Percentiles rank a stretch among this genome's conserved stretches.
Conservation (phyloP, 2,329 filamentous ascomycete genomes). For the Ascochyta viciae-villosae region DNA sequence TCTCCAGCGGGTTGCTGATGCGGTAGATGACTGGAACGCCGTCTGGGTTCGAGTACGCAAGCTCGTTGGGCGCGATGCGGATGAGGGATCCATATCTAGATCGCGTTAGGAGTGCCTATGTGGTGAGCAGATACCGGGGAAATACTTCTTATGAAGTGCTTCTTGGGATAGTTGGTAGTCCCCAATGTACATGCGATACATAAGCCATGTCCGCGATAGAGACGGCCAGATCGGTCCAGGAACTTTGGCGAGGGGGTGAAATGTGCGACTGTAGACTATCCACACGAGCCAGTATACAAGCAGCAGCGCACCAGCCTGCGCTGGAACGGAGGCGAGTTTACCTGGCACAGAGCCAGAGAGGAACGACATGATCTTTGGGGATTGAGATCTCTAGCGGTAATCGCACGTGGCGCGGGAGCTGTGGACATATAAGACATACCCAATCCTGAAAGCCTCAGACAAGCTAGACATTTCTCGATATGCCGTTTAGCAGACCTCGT, state of each 20-base stretch:
- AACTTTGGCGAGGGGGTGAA: constrained; percentile 30
- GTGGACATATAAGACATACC: not conserved
- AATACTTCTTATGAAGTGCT: constrained; percentile 21
- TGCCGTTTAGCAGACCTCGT: not conserved
- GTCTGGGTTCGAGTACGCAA: constrained; percentile 22
- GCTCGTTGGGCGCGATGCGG: constrained; percentile 56
- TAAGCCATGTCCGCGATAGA: constrained; percentile 35
- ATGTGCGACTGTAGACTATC: constrained; percentile 23
- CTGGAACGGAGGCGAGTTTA: not conserved
- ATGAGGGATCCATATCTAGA: constrained; percentile 46
- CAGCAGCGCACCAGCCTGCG: not conserved
- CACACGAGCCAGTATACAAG: constrained; percentile 19
- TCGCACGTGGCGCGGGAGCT: no score
- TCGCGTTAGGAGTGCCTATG: not conserved
- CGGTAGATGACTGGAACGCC: constrained; percentile 31
- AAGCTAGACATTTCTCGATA: not conserved
- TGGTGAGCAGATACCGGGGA: not conserved
- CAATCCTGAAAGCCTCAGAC: not conserved
- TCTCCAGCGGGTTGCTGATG: constrained; percentile 25
- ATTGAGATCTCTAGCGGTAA: no score
- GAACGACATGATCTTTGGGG: not conserved
- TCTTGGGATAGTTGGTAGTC: constrained; percentile 27
- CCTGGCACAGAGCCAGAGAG: not conserved
- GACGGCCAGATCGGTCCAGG: constrained; percentile 35
- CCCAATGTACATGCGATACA: constrained; percentile 29